phyloP scores from a whole-genome alignment of 805 yeast genomes.

The Candida nonsorbophila region DNA sequence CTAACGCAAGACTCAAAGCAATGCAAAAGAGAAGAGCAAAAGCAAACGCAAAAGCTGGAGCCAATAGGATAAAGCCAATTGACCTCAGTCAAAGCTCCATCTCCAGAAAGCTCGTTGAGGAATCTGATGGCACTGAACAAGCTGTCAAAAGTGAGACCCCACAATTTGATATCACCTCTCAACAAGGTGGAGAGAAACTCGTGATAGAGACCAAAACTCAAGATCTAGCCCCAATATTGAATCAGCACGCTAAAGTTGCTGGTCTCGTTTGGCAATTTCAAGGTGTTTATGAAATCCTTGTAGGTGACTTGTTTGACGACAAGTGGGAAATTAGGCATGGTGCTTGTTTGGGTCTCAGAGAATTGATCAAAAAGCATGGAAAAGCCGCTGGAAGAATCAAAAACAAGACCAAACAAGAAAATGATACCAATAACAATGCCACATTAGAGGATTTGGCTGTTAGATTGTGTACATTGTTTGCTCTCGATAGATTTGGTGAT shows the following conservation, averaged over 20 bases:
- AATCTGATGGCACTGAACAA: constrained; percentile 17
- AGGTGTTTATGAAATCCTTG: constrained; percentile 78
- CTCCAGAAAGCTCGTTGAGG: constrained; percentile 47
- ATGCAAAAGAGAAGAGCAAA: constrained; percentile 92
- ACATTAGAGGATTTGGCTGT: constrained; percentile 87
- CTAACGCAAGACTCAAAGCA: constrained; percentile 81
- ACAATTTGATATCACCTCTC: constrained; percentile 64
- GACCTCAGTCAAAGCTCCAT: constrained; percentile 71
- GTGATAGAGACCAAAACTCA: constrained; percentile 76
- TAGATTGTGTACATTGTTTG: constrained; percentile 77
- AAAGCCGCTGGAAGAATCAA: constrained; percentile 76
- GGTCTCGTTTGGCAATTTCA: constrained; percentile 91
- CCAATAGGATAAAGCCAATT: constrained; percentile 44
- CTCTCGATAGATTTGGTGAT: constrained; percentile 94
- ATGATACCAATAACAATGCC: constrained; percentile 56
- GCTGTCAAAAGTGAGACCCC: constrained; percentile 17
- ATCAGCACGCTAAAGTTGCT: constrained; percentile 65
- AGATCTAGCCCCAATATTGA: constrained; percentile 60
- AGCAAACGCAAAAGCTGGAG: constrained; percentile 52
- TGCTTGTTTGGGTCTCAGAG: constrained; percentile 87
- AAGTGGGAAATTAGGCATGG: constrained; percentile 97
- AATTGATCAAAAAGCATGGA: constrained; percentile 78
- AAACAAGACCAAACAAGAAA: constrained; percentile 57
- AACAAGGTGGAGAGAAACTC: constrained; percentile 72
- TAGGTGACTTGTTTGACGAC: constrained; percentile 76